Evolutionary conservation across 1,139 yeast species (phyloP), one percentile per base, ranked within the genome.

Genomic region (Blastobotrys illinoisensis): DNA sequence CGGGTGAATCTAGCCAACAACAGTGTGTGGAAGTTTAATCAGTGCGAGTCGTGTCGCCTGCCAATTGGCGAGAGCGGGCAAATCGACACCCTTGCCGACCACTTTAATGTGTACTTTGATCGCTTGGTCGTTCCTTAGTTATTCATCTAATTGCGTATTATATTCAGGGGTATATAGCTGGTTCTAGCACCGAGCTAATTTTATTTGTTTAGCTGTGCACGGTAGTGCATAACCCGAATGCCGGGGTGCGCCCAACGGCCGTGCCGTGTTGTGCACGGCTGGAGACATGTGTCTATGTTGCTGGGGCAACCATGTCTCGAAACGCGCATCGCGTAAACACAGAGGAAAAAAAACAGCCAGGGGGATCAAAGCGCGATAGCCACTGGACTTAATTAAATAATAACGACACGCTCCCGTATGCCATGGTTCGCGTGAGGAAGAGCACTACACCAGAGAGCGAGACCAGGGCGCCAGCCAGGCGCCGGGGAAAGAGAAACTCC

Each of bases 81-180:
- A 14, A 45, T n/a, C n/a, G 54, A 52, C 44, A 48, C 54, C n/a
- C 40, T 52, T 6, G 49, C 48, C 20, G 54, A 46, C 2, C 28
- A 16, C 16, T 52, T 52, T 32, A 21, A 52, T 36, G 54, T 52
- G 5, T 52, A 52, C 46, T 28, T 52, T 32, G 54, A 52, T 28
- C 48, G 51, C 20, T 28, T 44, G 11, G 14, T 48, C 16, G 11
- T 32, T 5, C 32, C 32, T 26, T 26, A 11, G 13, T 23, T 7
- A 7, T 23, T 23, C 7, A 51, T 43, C n/a, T n/a, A n/a, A n/a
- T n/a, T n/a, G n/a, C n/a, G n/a, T n/a, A n/a, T n/a, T n/a, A n/a
- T n/a, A n/a, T n/a, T n/a, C n/a, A n/a, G n/a, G n/a, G n/a, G n/a
- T n/a, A n/a, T n/a, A n/a, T n/a, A n/a, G n/a, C n/a, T n/a, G n/a